Conservation (phyloP, 805 yeast genomes). For the Monosporozyma servazzii region DNA sequence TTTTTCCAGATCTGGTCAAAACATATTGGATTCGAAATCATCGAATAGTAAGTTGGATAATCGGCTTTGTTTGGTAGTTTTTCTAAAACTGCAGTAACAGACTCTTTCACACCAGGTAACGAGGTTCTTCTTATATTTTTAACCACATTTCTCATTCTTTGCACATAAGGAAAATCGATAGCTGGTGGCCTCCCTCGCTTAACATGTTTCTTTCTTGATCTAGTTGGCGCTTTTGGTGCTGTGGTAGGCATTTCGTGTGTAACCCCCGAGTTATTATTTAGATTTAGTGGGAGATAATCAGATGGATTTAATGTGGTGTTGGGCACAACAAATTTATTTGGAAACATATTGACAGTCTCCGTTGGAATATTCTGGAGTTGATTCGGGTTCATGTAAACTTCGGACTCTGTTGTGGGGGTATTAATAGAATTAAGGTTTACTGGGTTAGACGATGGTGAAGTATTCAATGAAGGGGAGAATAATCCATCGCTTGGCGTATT, state of each 20-base stretch:
- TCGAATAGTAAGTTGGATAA: constrained; percentile 37
- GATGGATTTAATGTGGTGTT: not conserved
- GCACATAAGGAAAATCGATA: constrained; percentile 51
- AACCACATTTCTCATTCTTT: constrained; percentile 79
- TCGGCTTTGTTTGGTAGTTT: constrained; percentile 55
- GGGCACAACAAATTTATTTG: not conserved
- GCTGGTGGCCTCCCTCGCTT: constrained; percentile 31
- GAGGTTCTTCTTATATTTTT: constrained; percentile 70
- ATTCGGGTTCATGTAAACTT: not conserved
- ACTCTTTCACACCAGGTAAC: constrained; percentile 40
- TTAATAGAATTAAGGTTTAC: not conserved
- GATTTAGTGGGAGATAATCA: not conserved
- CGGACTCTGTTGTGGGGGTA: not conserved
- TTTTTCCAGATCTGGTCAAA: constrained; percentile 69
- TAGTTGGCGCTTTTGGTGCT: not conserved
- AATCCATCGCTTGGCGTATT: not conserved
- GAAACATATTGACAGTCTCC: not conserved
- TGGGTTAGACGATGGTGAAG: not conserved
- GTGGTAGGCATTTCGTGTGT: not conserved
- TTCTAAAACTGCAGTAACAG: constrained; percentile 62
- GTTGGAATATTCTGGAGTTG: not conserved
- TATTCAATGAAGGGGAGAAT: not conserved
- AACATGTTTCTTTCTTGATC: constrained; percentile 17
- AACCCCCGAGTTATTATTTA: too few species aligned
- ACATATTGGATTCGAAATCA: constrained; percentile 51